These are phyloP conservation scores for Ceratocystis harringtonii DNA, from an alignment of 2,329 filamentous ascomycete genomes.

Conservation along the genomic window DNA sequence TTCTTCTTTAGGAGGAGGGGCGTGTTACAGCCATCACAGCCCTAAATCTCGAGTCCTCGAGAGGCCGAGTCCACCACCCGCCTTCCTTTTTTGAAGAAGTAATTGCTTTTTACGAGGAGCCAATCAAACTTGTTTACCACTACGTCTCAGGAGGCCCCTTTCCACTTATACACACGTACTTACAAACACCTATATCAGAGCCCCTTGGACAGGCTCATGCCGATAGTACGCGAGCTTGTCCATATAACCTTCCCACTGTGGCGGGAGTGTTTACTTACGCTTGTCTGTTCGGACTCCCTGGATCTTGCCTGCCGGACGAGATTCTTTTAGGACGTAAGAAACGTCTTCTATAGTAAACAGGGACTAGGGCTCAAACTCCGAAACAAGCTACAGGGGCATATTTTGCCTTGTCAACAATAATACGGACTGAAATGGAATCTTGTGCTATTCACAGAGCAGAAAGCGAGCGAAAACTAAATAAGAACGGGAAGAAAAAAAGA, in stretches of 20 bases:
- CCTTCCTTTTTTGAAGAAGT: background rate
- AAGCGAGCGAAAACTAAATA: background rate
- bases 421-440: background rate
- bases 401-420: background rate
- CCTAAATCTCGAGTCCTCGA: constrained; percentile 2
- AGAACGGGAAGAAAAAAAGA: background rate
- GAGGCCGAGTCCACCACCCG: background rate
- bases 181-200: background rate
- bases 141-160: background rate
- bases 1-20: background rate
- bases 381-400: background rate
- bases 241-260: too few relatives aligned
- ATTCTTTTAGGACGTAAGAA: background rate
- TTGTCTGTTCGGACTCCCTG: too few relatives aligned
- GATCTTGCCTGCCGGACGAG: background rate
- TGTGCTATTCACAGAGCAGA: background rate
- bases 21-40: background rate
- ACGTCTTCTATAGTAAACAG: background rate
- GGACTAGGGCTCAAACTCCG: constrained; percentile 2
- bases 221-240: too few relatives aligned
- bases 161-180: background rate
- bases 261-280: too few relatives aligned
- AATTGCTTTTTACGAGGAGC: background rate
- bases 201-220: too few relatives aligned
- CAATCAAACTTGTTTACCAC: background rate